phyloP scores from a whole-genome alignment of 2,329 filamentous ascomycete genomes.

The Fusarium sacchari region DNA sequence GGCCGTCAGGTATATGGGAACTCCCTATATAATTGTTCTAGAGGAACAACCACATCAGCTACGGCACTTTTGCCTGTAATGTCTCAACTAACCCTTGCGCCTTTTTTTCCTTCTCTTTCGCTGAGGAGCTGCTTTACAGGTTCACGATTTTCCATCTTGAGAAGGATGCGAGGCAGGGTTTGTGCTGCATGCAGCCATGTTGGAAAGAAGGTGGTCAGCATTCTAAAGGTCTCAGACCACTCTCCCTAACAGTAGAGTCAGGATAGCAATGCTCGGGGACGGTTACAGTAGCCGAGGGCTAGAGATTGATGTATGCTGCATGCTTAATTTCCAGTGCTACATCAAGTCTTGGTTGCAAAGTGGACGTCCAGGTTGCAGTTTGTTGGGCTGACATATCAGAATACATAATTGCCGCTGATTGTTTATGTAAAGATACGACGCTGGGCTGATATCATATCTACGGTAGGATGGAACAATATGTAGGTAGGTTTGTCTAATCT shows the following conservation, averaged over 20 bases:
- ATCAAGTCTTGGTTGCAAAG: background rate
- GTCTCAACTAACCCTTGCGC: background rate
- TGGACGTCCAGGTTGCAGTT: background rate
- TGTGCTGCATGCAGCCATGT: background rate
- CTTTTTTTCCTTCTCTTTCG: no score
- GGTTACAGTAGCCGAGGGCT: background rate
- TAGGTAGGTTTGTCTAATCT: background rate
- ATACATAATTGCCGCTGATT: background rate
- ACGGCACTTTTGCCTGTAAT: background rate
- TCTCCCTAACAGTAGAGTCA: background rate
- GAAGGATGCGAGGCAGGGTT: background rate
- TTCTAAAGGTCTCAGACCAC: background rate
- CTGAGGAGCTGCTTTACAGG: background rate
- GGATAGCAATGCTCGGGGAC: no score
- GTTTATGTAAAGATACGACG: background rate
- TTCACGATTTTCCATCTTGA: background rate
- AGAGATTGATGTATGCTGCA: background rate
- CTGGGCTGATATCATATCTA: background rate
- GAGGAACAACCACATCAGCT: background rate
- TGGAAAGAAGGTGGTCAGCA: background rate
- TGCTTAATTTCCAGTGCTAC: background rate
- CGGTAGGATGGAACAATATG: background rate
- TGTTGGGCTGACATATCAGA: background rate
- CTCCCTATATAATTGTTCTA: slow-evolving; percentile 1
- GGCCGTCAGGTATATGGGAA: background rate